Base-by-base conservation (phyloP, 768 basidiomycete species). In the Calocera cornea region DNA sequence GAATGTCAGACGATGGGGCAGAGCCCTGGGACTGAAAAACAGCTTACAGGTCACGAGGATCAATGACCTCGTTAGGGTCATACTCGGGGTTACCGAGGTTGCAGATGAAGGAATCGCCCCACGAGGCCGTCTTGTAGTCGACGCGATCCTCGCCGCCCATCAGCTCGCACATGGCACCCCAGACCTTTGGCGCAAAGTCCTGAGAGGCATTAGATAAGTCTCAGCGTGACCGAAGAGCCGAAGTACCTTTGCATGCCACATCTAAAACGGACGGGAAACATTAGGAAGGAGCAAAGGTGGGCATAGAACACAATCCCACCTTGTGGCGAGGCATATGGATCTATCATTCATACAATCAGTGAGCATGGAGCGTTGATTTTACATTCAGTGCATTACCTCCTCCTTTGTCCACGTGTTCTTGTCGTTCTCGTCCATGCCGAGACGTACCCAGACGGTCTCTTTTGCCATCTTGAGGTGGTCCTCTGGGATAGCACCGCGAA, bases 51-150 rank as follows among this genome's bases (percentile, higher is more conserved):
- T 60, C 54, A 19, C 54, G 54, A 27, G 54, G 54, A 27, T 60
- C 54, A 19, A 60, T 60, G 27, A 60, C 54, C 54, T 60, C 54
- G 31, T 60, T 60, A 54, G 49, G n/a, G 34, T 54, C 47, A 24
- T 65, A 74, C 50, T 80, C 79, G 5, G 80, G 78, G 14, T 77
- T 79, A 29, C 85, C 85, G 27, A 87, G 75, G 72, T 86, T 87
- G 63, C 86, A 81, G 69, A 86, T 86, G 74, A 86, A 84, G 31
- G 81, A 81, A 75, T 87, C 83, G 34, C 82, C 81, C 84, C 85
- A 60, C 8, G 54, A 29, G 27, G 54, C 54, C 27, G 54, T 60
- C 54, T 60, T 60, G 54, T 33, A 33, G 68, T 84, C 78, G 67
- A 86, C 82, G 41, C 85, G 79, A 1, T 84, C 84, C 72, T 82